Base-by-base conservation (phyloP, 2,329 filamentous ascomycete species). In the Colletotrichum lupini region DNA sequence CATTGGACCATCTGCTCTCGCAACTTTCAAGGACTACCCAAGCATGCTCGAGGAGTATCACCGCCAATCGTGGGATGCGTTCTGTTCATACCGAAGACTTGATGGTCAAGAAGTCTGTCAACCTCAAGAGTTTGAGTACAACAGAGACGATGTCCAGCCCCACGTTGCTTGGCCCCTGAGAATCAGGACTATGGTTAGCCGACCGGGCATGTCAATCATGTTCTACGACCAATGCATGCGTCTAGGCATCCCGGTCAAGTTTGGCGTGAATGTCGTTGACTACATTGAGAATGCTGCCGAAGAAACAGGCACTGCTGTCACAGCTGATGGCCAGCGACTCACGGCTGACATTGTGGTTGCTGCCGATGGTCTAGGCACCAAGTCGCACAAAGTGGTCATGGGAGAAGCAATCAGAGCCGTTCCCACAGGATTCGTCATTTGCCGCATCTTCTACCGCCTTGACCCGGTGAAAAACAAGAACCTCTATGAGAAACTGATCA, bases 81-180 rank as follows among this genome's bases (percentile, higher is more conserved):
- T 37, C 57, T 55, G 57, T 24, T 55, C 66, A 12, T 68, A 55
- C 32, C 57, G 66, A 11, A 53, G 66, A 5, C n/a, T 42, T 0
- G 58, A 68, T 6, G 66, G 66, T 5, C 26, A 28, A 3, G 57
- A 52, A 6, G 49, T 56, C 12, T 30, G 37, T 5, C 66, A 32
- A 2, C 66, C 57, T 5, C 57, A 55, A 24, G 57, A 62, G 8
- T 62, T 68, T 1, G 66, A 62, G 24, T 62, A 68, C 46, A 42
- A 68, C 0, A 1, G 66, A 16, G 12, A 22, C 1, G 66, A 62
- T n/a, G 66, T 62, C 1, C 57, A 37, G 5, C 66, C 22, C 1
- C 57, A 68, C 1, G 66, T 58, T 26, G 66, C 57, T 22, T 68
- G 66, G 66, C 66, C 49, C 2, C 30, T 62, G 57, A 68, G 66